These are phyloP conservation scores for Wickerhamiella siamensis DNA, from an alignment of 805 yeast species.

Conservation along the genomic window DNA sequence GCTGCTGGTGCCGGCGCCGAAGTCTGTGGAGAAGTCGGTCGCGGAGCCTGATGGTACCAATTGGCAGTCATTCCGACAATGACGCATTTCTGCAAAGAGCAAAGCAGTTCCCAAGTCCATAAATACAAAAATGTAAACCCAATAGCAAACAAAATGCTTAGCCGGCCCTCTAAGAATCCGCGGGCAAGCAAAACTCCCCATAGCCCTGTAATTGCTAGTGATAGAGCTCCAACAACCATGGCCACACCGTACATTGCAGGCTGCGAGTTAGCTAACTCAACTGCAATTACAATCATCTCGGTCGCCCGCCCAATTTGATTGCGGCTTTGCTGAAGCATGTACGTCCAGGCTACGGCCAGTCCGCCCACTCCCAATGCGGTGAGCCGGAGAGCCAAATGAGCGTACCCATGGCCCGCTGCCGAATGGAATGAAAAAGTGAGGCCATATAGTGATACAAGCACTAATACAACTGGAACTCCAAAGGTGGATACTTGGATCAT, in stretches of 20 bases:
- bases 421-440: constrained; percentile 12
- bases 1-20: constrained; percentile 7
- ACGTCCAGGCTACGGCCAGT: constrained; percentile 14
- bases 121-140: constrained; percentile 26
- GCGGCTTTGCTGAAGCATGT: constrained; percentile 12
- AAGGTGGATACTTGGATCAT: constrained; percentile 13
- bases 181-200: constrained; percentile 26
- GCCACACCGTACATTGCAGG: constrained; percentile 22
- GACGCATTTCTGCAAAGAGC: constrained; percentile 26
- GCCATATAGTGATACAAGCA: constrained; percentile 6
- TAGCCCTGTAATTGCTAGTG: constrained; percentile 22
- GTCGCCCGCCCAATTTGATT: constrained; percentile 14
- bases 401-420: constrained; percentile 10
- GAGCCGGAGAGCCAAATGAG: constrained; percentile 15
- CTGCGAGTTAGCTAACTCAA: constrained; percentile 24
- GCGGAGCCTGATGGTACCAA: constrained; percentile 26
- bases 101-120: constrained; percentile 31
- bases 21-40: constrained; percentile 4
- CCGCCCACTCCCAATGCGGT: constrained; percentile 12
- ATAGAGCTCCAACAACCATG: constrained; percentile 18
- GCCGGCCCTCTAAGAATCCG: constrained; percentile 21
- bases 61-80: constrained; percentile 26
- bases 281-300: constrained; percentile 25
- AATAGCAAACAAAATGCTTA: constrained; percentile 15
- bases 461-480: constrained; percentile 13